Evolutionary conservation across 1,139 yeast genomes (phyloP), one percentile per base, ranked within the genome.

Genomic region (Sugiyamaella japonica): DNA sequence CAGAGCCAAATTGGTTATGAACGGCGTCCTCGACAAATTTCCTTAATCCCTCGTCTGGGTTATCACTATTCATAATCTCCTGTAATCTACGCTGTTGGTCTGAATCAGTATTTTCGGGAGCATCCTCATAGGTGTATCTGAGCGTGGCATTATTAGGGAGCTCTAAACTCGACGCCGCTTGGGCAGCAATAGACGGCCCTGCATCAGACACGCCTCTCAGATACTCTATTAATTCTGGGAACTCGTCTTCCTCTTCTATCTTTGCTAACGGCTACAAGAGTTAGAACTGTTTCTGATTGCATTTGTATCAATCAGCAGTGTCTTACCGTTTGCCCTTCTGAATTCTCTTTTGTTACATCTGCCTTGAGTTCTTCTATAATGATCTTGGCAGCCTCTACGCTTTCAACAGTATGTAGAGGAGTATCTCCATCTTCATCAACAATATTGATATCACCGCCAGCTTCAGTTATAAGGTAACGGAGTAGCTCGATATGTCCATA

Each of bases 371-470:
- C 81, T 63, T 83, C 87, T 1, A 93, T 76, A 55, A 93, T 73
- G 36, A 76, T 66, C 61, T 78, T 80, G 1, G 96, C 97, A 1
- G 83, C 78, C 1, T 69, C 73, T 0, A 80, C 72, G 56, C 84
- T 86, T 67, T 95, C 99, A 28, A 84, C 89, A 61, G 90, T 95
- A 69, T 93, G 98, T 59, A 93, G 76, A 0, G 99, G 98, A 0
- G 98, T 87, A 65, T 93, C 99, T 0, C 99, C 98, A 63, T 95
- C 99, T 32, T 75, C 75, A 64, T 93, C 99, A 57, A 78, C 83
- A 38, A 91, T 74, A 68, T 93, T 89, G 29, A 89, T 80, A 66
- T 93, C 84, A 3, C 97, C 99, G 1, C 89, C 87, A 7, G 60
- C 68, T 38, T 71, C 67, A 25, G 76, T 70, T 20, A 89, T 73